Conservation (phyloP, 257 asterid genomes). For the Solanum acaule region DNA sequence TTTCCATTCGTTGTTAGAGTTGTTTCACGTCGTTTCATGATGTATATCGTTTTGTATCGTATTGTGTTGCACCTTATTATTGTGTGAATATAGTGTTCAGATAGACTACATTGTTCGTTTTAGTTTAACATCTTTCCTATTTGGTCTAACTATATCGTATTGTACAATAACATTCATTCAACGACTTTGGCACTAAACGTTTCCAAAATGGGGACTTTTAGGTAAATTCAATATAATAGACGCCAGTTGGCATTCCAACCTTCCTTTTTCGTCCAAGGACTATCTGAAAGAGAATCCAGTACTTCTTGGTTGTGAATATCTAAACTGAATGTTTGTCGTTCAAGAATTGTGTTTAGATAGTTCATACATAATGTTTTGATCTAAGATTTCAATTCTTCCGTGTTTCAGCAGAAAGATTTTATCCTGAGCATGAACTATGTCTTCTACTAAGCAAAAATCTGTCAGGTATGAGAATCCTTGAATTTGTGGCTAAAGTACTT, state of each 20-base stretch:
- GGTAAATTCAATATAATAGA: background rate
- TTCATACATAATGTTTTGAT: background rate
- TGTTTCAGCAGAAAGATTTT: background rate
- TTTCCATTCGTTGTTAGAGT: too few species aligned
- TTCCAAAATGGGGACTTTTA: background rate
- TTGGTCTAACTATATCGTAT: too few species aligned
- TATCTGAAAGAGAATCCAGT: background rate
- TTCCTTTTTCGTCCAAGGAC: background rate
- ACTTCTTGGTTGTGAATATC: background rate
- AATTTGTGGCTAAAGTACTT: background rate
- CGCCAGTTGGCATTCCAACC: background rate
- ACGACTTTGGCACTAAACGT: too few species aligned
- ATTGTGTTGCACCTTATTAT: background rate
- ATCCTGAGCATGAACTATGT: background rate
- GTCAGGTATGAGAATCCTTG: background rate
- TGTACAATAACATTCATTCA: too few species aligned
- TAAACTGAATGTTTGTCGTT: background rate
- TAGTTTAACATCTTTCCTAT: too few species aligned
- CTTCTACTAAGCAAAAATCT: background rate
- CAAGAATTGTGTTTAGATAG: background rate
- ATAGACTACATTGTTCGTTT: background rate
- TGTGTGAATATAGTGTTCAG: background rate
- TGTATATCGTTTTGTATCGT: background rate
- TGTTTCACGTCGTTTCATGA: background rate
- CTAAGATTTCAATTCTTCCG: background rate